Evolutionary conservation across 768 basidiomycete species (phyloP), one percentile per base, ranked within the genome.

Genomic region (Termitomyces sp.): DNA sequence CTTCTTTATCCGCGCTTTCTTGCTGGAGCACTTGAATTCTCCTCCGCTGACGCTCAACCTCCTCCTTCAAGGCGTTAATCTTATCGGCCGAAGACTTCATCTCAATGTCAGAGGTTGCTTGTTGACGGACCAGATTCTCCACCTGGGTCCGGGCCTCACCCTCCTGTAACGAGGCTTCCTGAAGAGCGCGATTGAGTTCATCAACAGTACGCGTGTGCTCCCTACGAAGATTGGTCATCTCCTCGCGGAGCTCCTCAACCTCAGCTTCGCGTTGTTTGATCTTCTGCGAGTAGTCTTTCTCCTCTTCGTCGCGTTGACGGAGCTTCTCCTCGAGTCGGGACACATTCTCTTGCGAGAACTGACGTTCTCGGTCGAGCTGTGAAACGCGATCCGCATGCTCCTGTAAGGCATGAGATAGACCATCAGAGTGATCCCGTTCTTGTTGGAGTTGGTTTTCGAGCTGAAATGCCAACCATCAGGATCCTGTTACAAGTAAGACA

Each of bases 1-100:
- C 79, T 58, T 95, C 94, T 72, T 87, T 89, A 54, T 86, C 85
- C 11, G 93, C 89, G 63, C 89, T 93, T 64, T 90, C 88, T 60
- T 88, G 82, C 67, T 91, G 83, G 50, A 95, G 69, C 15, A 79
- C 77, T 54, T 88, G 87, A 16, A 91, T 74, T 53, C 88, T 86
- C 50, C 75, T 68, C 49, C 83, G 75, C 42, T 89, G 67, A 13
- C 76, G 72, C 53, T 86, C 83, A 7, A 85, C 68, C 60, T 91
- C 89, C 18, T 77, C 78, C 53, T 78, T 75, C 57, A 87, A 69
- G 10, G 71, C 71, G 15, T 58, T 64, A 12, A 83, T 70, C 12
- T 82, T 75, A 44, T 86, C 83, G 53, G 76, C 74, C 46, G 77
- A 71, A 13, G 74, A 71, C 40, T 69, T 73, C 36, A 78, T 65